Conservation (phyloP, 805 yeast species). For the Candida verbasci region DNA sequence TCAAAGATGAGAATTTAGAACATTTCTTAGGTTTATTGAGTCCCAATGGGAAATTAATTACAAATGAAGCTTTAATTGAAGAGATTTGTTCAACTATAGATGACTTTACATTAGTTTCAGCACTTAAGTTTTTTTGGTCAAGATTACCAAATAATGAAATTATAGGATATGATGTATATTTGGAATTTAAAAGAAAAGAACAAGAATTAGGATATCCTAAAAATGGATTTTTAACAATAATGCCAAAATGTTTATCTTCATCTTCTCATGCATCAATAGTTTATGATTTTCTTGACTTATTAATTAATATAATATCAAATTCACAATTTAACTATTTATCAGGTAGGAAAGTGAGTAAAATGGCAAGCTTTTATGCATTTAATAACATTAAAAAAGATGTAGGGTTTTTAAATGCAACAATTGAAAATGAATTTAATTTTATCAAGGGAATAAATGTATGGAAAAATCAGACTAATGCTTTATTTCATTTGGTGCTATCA, state of each 20-base stretch:
- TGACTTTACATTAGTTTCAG: conserved; percentile 67
- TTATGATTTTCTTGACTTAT: conserved; percentile 78
- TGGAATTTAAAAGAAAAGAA: conserved; percentile 63
- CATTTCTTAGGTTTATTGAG: conserved; percentile 54
- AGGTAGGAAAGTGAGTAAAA: conserved; percentile 73
- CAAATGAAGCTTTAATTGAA: conserved; percentile 34
- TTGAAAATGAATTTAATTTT: conserved; percentile 35
- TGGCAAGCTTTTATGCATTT: conserved; percentile 91
- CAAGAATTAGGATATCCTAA: conserved; percentile 61
- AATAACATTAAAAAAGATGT: conserved; percentile 34
- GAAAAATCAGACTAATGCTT: conserved; percentile 80
- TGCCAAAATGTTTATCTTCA: conserved; percentile 80
- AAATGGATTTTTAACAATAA: conserved; percentile 69
- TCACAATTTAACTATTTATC: conserved; percentile 73
- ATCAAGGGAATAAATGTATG: conserved; percentile 71
- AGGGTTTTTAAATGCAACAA: conserved; percentile 36
- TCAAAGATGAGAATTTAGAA: conserved; percentile 57
- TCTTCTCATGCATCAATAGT: conserved; percentile 89
- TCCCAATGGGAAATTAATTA: conserved; percentile 49
- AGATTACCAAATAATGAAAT: conserved; percentile 74
- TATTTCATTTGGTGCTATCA: conserved; percentile 73
- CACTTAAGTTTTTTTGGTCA: conserved; percentile 82
- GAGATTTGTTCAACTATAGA: conserved; percentile 46
- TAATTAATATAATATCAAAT: conserved; percentile 74
- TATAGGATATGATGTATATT: conserved; percentile 82